These are phyloP conservation scores for Gossypium thurberi DNA, from an alignment of 345 rosid species.

Conservation along the genomic window DNA sequence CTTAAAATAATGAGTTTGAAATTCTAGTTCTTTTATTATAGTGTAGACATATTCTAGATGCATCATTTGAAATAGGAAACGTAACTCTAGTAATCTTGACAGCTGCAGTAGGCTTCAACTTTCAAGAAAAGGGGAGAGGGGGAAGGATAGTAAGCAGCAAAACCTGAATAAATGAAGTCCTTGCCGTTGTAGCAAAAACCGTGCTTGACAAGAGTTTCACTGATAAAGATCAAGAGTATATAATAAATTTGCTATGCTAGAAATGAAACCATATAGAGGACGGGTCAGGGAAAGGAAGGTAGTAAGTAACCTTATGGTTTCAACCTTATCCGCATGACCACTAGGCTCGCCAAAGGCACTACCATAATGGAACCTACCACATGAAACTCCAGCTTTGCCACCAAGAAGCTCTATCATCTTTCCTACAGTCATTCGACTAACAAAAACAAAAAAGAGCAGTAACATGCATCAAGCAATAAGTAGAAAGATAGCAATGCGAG, in stretches of 20 bases:
- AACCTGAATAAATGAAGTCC: constrained; percentile 91
- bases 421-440: constrained; percentile 97
- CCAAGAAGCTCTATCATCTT: constrained; percentile 99
- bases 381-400: constrained; percentile 86
- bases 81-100: not conserved
- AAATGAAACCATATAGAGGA: not conserved
- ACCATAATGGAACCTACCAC: constrained; percentile 85
- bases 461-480: not conserved
- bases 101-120: not conserved
- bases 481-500: not conserved
- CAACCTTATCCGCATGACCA: constrained; percentile 92
- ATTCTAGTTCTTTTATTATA: not conserved
- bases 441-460: constrained; percentile 17
- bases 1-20: not conserved
- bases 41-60: not conserved
- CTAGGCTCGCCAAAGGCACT: constrained; percentile 96
- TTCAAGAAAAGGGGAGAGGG: not conserved
- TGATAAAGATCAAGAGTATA: constrained; percentile 24
- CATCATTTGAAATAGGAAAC: not conserved
- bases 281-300: not conserved
- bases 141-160: not conserved
- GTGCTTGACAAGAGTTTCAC: constrained; percentile 65
- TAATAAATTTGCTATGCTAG: not conserved
- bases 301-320: constrained; percentile 55
- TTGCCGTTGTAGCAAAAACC: constrained; percentile 91